Conservation (phyloP, 1,139 yeast species). For the Geotrichum fermentans region DNA sequence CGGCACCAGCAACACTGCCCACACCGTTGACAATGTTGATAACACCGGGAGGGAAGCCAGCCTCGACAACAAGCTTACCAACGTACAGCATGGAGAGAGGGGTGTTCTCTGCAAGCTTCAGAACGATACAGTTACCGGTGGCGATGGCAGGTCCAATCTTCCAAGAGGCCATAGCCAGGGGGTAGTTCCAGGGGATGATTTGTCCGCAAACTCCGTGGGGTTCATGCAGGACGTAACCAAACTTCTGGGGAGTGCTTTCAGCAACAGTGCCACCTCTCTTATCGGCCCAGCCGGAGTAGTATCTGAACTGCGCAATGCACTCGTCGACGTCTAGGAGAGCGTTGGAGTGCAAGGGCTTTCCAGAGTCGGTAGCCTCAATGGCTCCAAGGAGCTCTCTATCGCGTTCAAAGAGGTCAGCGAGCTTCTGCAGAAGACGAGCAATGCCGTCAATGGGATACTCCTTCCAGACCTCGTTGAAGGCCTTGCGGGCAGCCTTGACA, state of each 20-base stretch:
- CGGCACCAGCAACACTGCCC: conserved; percentile 70
- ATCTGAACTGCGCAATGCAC: conserved; percentile 46
- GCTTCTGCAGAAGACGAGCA: conserved; percentile 44
- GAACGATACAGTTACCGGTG: conserved; percentile 69
- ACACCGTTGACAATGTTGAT: conserved; percentile 71
- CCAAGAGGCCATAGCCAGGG: conserved; percentile 76
- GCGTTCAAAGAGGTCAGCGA: conserved; percentile 51
- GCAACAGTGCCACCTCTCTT: conserved; percentile 67
- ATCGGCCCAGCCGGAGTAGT: conserved; percentile 84
- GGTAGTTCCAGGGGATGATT: conserved; percentile 90
- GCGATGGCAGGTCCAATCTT: conserved; percentile 70
- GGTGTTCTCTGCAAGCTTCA: conserved; percentile 75
- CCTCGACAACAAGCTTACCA: conserved; percentile 57
- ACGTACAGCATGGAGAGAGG: conserved; percentile 71
- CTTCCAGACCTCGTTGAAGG: conserved; percentile 48
- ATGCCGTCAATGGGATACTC: conserved; percentile 45
- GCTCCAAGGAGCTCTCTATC: conserved; percentile 48
- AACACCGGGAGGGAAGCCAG: conserved; percentile 78
- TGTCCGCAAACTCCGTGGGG: conserved; percentile 87
- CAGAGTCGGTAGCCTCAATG: conserved; percentile 58
- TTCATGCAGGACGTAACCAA: conserved; percentile 61
- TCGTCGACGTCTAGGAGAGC: conserved; percentile 55
- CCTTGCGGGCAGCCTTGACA: conserved; percentile 53
- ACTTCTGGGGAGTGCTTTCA: conserved; percentile 54
- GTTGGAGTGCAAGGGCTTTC: conserved; percentile 47